A percentile compares a stretch with the other conserved stretches of the same genome.
phyloP scores from a whole-genome alignment of 2,329 filamentous ascomycete genomes.

The Hyphodiscus sp. region DNA sequence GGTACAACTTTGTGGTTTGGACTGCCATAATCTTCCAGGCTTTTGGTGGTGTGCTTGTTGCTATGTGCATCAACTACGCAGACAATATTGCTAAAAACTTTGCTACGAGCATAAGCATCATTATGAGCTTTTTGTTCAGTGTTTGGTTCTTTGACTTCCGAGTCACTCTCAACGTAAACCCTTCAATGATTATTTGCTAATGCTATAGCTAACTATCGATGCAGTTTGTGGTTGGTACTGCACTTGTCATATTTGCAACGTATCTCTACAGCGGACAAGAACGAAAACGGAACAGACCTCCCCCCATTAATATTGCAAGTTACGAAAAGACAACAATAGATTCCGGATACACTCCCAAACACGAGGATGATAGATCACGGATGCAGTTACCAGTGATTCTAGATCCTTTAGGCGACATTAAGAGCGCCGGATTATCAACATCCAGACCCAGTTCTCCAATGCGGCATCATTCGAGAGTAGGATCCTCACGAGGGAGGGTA shows the following conservation, averaged over 20 bases:
- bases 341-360: slow-evolving; percentile 27
- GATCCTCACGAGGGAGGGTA: slow-evolving; percentile 32
- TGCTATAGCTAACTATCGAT: neutral
- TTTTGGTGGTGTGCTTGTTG: slow-evolving; percentile 75
- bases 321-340: slow-evolving; percentile 60
- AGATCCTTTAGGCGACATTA: slow-evolving; percentile 25
- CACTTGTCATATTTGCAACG: slow-evolving; percentile 71
- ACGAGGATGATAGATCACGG: slow-evolving; percentile 24
- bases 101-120: slow-evolving; percentile 84
- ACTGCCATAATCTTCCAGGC: slow-evolving; percentile 76
- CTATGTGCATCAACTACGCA: slow-evolving; percentile 73
- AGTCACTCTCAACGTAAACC: slow-evolving; percentile 64
- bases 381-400: slow-evolving; percentile 18
- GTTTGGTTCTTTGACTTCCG: slow-evolving; percentile 78
- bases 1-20: slow-evolving; percentile 93
- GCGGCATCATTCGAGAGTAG: slow-evolving; percentile 36
- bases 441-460: slow-evolving; percentile 44
- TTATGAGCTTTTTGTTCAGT: slow-evolving; percentile 80
- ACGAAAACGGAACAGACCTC: slow-evolving; percentile 50
- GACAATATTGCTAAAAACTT: slow-evolving; percentile 94
- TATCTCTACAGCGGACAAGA: slow-evolving; percentile 76
- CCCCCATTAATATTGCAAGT: slow-evolving; percentile 61
- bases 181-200: neutral
- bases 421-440: slow-evolving; percentile 44
- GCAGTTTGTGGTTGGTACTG: slow-evolving; percentile 79